Evolutionary conservation across 1,284 basidiomycete species (phyloP).

Genomic region (Flammula alnicola): DNA sequence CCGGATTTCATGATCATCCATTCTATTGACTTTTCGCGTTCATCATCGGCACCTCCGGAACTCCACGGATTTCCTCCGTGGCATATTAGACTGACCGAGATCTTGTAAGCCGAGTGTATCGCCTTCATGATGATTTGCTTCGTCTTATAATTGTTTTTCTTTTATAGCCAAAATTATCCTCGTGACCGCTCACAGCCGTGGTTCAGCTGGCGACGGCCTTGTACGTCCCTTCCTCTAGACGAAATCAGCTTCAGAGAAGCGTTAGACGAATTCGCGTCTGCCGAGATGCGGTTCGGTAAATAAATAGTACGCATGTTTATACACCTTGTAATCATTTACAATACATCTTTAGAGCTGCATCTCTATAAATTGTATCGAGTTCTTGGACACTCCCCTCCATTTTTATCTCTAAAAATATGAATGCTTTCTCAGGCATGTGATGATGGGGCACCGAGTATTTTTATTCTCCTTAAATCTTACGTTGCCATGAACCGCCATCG

Average conservation of each 20-base stretch:
- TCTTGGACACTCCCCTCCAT: too few species aligned
- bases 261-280: slow-evolving; percentile 68
- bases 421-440: too few species aligned
- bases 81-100: slow-evolving; percentile 77
- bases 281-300: slow-evolving; percentile 77
- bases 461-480: too few species aligned
- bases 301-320: slow-evolving; percentile 36
- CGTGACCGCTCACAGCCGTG: slow-evolving; percentile 12
- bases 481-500: too few species aligned
- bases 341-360: neutral
- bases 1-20: slow-evolving; percentile 80
- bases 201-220: slow-evolving; percentile 12
- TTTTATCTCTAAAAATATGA: too few species aligned
- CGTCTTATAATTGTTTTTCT: neutral
- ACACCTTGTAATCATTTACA: slow-evolving; percentile 11
- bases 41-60: slow-evolving; percentile 54
- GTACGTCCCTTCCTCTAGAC: slow-evolving; percentile 38
- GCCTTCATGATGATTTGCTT: slow-evolving; percentile 12
- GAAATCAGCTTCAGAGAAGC: slow-evolving; percentile 66
- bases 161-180: slow-evolving; percentile 20
- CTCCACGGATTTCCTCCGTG: slow-evolving; percentile 79
- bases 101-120: too few species aligned
- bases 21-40: slow-evolving; percentile 44
- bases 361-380: too few species aligned
- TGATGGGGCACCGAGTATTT: too few species aligned